Evolutionary conservation across 192 early-diverging fungal species (phyloP), one percentile per base, ranked within the genome.

Genomic region (Geosiphon pyriformis): DNA sequence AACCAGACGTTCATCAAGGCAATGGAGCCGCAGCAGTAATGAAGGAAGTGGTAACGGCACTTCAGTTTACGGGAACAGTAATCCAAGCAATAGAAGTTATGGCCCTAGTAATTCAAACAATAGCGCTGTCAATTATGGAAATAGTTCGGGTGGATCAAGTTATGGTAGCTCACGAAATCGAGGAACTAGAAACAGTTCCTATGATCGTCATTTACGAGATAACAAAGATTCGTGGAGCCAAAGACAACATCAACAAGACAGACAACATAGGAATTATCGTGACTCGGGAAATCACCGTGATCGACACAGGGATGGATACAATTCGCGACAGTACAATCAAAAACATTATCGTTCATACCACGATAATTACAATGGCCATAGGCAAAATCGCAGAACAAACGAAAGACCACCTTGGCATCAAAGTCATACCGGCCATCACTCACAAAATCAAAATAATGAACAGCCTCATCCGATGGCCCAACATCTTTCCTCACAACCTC

Each of bases 291-390:
- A n/a, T 1, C 32, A 30, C 37, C 58, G 58, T 59, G 58, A 59
- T 18, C 50, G 50, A 18, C 33, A 34, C 31, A 62, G 61, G 8
- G 61, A 62, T 62, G 49, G 61, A 32, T 62, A 47, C 42, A n/a
- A n/a, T 58, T 33, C 29, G 22, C 12, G 61, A 62, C 61, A 47
- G n/a, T 62, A 62, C 23, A 50, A 62, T 62, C 29, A 47, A 6
- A n/a, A 47, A 25, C 32, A 27, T 20, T 31, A 35, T 48, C 61
- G 26, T 47, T 46, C 25, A 29, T 49, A 49, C 25, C 37, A 47
- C 27, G 26, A 22, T 59, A 11, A 59, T 59, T 31, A 62, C 30
- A 47, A 50, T 18, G 29, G n/a, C n/a, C n/a, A n/a, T n/a, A n/a
- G n/a, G n/a, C n/a, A n/a, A n/a, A n/a, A n/a, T n/a, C n/a, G n/a